These are phyloP conservation scores for Protoeuglena noctilucae DNA, from an alignment of 139 green algal genomes.

Conservation along the genomic window DNA sequence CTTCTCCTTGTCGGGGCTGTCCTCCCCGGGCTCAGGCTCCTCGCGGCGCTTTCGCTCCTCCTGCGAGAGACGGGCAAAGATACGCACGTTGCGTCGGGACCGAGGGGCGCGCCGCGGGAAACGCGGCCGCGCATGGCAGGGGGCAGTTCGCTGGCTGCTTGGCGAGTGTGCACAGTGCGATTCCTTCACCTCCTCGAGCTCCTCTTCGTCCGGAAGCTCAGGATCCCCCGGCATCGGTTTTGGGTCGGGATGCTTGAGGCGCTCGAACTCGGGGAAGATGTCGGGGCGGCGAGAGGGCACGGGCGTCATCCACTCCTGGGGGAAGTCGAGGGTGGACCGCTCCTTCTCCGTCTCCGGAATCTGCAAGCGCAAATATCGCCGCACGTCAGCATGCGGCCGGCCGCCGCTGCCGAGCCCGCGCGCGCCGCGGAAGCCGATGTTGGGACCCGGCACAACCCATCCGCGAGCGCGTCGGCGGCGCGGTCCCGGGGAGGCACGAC, in stretches of 20 bases:
- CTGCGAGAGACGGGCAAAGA: not conserved
- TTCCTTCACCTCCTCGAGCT: slow-evolving; percentile 65
- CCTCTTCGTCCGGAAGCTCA: slow-evolving; percentile 80
- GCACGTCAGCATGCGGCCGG: too few relatives aligned
- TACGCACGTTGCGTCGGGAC: too few relatives aligned
- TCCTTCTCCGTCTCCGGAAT: slow-evolving; percentile 68
- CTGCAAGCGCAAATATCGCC: too few relatives aligned
- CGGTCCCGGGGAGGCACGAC: too few relatives aligned
- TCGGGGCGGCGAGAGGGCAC: slow-evolving; percentile 70
- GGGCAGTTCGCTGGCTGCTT: not conserved
- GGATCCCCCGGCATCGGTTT: slow-evolving; percentile 62
- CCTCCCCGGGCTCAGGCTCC: slow-evolving; percentile 21
- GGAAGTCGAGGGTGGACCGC: slow-evolving; percentile 55
- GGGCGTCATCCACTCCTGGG: slow-evolving; percentile 82
- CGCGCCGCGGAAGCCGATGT: too few relatives aligned
- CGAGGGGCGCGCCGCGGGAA: not conserved
- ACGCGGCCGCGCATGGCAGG: not conserved
- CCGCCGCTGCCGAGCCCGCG: too few relatives aligned
- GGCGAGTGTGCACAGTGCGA: slow-evolving; percentile 19
- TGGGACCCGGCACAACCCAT: too few relatives aligned
- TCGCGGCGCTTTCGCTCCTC: slow-evolving; percentile 6
- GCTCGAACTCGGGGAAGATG: slow-evolving; percentile 88
- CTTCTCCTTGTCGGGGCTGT: slow-evolving; percentile 9
- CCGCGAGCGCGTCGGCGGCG: too few relatives aligned
- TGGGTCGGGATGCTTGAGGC: slow-evolving; percentile 49